These are phyloP conservation scores for Hebeloma cylindrosporum DNA, from an alignment of 768 basidiomycete genomes.

Conservation along the genomic window DNA sequence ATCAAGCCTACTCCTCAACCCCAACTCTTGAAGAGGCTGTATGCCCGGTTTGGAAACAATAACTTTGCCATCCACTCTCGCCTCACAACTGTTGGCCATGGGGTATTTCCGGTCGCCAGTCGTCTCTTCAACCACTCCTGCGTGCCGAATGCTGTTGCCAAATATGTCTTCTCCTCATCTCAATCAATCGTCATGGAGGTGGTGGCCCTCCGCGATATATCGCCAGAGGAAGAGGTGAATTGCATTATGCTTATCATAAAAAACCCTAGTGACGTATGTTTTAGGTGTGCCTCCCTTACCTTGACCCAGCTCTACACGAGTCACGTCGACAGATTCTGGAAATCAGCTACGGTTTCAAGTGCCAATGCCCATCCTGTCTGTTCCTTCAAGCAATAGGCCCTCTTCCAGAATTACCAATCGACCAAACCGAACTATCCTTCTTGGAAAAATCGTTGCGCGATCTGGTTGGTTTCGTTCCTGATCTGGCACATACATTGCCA, in stretches of 20 bases:
- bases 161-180: slow-evolving; percentile 46
- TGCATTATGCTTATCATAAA: slow-evolving; percentile 4
- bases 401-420: slow-evolving; percentile 40
- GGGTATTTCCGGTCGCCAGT: slow-evolving; percentile 75
- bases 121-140: slow-evolving; percentile 86
- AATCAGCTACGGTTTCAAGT: slow-evolving; percentile 67
- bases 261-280: background rate
- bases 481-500: slow-evolving; percentile 28
- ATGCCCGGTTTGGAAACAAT: slow-evolving; percentile 73
- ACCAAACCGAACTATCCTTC: slow-evolving; percentile 28
- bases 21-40: slow-evolving; percentile 36
- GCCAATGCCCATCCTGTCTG: slow-evolving; percentile 58
- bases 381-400: slow-evolving; percentile 38
- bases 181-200: slow-evolving; percentile 58
- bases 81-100: slow-evolving; percentile 67
- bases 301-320: slow-evolving; percentile 73
- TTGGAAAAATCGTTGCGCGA: slow-evolving; percentile 35
- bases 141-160: slow-evolving; percentile 66
- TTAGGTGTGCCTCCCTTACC: slow-evolving; percentile 73
- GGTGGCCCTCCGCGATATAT: slow-evolving; percentile 59
- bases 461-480: slow-evolving; percentile 35
- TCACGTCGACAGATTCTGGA: slow-evolving; percentile 58
- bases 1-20: slow-evolving; percentile 28
- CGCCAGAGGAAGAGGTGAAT: slow-evolving; percentile 62
- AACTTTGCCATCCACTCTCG: slow-evolving; percentile 80